Evolutionary conservation across 2,329 filamentous ascomycete genomes (phyloP).

Genomic region (Cadophora malorum): DNA sequence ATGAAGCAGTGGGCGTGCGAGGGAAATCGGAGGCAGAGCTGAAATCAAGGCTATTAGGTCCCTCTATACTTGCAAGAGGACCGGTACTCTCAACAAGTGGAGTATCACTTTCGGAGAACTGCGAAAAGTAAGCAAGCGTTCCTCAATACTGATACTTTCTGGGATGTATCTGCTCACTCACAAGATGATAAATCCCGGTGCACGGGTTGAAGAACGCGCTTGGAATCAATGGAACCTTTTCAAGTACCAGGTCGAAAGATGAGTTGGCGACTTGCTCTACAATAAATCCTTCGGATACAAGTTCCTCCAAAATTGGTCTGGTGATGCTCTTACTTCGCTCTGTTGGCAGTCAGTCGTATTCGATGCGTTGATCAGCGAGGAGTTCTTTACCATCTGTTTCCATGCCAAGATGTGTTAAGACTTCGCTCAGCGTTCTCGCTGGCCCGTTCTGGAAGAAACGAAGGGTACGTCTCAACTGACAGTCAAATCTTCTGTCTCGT

Average conservation of each 20-base stretch:
- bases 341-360: not conserved
- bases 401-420: slow-evolving; percentile 3
- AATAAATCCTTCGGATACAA: slow-evolving; percentile 6
- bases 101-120: not conserved
- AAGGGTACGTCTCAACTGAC: slow-evolving; percentile 6
- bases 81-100: not conserved
- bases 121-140: not conserved
- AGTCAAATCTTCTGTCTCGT: not conserved
- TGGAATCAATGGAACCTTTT: not conserved
- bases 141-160: not conserved
- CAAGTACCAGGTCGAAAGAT: not conserved
- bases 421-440: not conserved
- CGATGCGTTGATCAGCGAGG: not conserved
- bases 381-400: not conserved
- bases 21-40: not conserved
- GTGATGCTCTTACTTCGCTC: not conserved
- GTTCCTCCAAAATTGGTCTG: not conserved
- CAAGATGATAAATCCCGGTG: not conserved
- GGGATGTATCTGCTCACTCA: not conserved
- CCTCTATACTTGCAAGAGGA: not conserved
- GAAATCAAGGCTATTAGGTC: not conserved
- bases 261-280: not conserved
- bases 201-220: not conserved
- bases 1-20: not conserved
- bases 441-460: slow-evolving; percentile 8